A percentile compares a stretch with the other conserved stretches of the same genome.
These are phyloP conservation scores for Xylogone sp. DNA, from an alignment of 2,329 filamentous ascomycete genomes.

Conservation along the genomic window DNA sequence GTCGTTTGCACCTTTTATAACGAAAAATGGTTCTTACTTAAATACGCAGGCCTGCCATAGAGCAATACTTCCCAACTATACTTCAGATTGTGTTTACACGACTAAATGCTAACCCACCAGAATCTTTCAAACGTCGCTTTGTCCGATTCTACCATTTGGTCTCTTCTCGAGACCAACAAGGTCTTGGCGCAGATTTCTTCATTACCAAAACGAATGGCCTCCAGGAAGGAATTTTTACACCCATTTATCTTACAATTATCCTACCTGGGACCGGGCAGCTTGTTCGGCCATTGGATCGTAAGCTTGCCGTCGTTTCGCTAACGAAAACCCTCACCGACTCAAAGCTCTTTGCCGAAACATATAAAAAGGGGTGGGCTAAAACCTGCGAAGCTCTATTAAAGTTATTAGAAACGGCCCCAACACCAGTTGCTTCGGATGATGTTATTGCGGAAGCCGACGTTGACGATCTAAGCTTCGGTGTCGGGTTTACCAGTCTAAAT, in stretches of 20 bases:
- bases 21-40: conserved; percentile 14
- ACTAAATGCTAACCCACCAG: conserved; percentile 58
- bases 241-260: conserved; percentile 82
- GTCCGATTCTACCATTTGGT: conserved; percentile 93
- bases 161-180: conserved; percentile 64
- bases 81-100: conserved; percentile 77
- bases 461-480: conserved; percentile 90
- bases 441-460: conserved; percentile 83
- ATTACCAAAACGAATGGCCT: conserved; percentile 79
- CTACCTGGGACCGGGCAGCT: conserved; percentile 87
- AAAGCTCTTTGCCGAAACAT: conserved; percentile 74
- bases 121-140: conserved; percentile 82
- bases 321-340: conserved; percentile 90
- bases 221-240: conserved; percentile 75
- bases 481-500: conserved; percentile 90
- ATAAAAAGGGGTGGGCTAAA: conserved; percentile 85
- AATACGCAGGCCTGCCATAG: conserved; percentile 53
- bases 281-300: conserved; percentile 82
- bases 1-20: conserved; percentile 31
- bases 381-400: conserved; percentile 88
- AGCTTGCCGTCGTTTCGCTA: conserved; percentile 87
- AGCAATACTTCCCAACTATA: conserved; percentile 54
- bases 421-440: conserved; percentile 64
- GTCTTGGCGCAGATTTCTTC: conserved; percentile 91
- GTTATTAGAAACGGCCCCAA: conserved; percentile 82